These are phyloP conservation scores for Dalechampia spathulata DNA, from an alignment of 441 rosid genomes.

Conservation along the genomic window DNA sequence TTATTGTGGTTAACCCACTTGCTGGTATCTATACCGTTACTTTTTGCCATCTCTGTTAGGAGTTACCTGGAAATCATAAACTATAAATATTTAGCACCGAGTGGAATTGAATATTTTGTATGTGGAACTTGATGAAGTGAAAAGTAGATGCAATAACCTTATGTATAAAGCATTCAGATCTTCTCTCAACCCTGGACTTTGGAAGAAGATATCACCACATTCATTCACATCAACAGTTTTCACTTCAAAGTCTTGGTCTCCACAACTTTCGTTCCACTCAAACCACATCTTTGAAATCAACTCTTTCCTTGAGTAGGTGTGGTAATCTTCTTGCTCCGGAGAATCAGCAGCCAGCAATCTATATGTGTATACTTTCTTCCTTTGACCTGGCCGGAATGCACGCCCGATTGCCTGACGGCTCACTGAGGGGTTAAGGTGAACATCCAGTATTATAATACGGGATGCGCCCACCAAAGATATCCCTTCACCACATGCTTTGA, in stretches of 20 bases:
- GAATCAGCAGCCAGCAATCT: constrained; percentile 59
- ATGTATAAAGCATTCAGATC: constrained; percentile 41
- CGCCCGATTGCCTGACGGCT: constrained; percentile 70
- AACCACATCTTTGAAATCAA: constrained; percentile 64
- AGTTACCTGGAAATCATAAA: not conserved
- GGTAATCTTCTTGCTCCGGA: constrained; percentile 52
- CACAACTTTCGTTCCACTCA: constrained; percentile 55
- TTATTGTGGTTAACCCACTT: no score
- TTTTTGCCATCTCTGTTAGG: not conserved
- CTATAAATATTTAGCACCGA: not conserved
- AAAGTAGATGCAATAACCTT: constrained; percentile 29
- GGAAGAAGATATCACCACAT: constrained; percentile 41
- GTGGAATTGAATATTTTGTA: not conserved
- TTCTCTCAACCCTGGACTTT: constrained; percentile 35
- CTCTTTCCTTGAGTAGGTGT: constrained; percentile 48
- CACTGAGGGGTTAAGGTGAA: constrained; percentile 71
- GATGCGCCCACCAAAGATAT: constrained; percentile 76
- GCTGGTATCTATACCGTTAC: not conserved
- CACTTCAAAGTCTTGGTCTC: constrained; percentile 35
- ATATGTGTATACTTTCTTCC: constrained; percentile 52
- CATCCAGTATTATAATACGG: constrained; percentile 54
- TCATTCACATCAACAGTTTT: constrained; percentile 35
- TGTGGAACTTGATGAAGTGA: not conserved
- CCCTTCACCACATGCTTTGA: constrained; percentile 83
- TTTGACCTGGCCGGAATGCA: constrained; percentile 72